phyloP scores from a whole-genome alignment of 257 asterid species.

The Capsicum chinense region DNA sequence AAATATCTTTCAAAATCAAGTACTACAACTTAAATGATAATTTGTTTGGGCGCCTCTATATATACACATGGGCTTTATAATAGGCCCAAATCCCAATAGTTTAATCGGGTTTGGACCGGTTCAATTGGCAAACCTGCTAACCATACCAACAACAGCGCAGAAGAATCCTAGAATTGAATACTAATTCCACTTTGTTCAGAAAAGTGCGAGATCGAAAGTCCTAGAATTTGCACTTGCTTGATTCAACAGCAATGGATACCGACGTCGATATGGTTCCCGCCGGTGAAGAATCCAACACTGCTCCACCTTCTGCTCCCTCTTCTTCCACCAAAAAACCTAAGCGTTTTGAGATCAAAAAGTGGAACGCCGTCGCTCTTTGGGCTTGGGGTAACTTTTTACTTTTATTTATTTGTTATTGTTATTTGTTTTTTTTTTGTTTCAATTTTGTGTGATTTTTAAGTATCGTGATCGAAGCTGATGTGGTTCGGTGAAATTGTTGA shows the following conservation, averaged over 20 bases:
- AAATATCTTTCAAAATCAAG: too few relatives aligned
- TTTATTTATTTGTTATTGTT: too few relatives aligned
- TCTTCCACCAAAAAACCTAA: conserved; percentile 63
- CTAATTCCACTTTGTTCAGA: neutral
- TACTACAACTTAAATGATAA: too few relatives aligned
- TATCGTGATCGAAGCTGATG: neutral
- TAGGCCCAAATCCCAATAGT: too few relatives aligned
- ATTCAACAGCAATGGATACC: conserved; percentile 54
- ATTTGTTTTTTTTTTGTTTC: neutral
- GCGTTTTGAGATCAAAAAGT: conserved; percentile 79
- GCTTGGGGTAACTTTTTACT: conserved; percentile 61
- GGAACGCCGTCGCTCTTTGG: conserved; percentile 95
- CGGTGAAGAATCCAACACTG: conserved; percentile 64
- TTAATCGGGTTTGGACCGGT: neutral
- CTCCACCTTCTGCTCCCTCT: conserved; percentile 53
- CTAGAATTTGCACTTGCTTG: neutral
- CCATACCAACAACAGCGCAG: neutral
- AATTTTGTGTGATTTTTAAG: neutral
- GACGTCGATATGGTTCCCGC: conserved; percentile 73
- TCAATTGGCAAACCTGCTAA: neutral
- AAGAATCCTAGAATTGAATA: neutral
- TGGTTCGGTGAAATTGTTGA: neutral
- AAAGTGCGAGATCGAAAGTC: neutral
- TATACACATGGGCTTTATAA: too few relatives aligned
- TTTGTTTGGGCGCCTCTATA: too few relatives aligned